Conservation (phyloP, 129 eudicot genomes). For the Chrysanthemum makinoi region DNA sequence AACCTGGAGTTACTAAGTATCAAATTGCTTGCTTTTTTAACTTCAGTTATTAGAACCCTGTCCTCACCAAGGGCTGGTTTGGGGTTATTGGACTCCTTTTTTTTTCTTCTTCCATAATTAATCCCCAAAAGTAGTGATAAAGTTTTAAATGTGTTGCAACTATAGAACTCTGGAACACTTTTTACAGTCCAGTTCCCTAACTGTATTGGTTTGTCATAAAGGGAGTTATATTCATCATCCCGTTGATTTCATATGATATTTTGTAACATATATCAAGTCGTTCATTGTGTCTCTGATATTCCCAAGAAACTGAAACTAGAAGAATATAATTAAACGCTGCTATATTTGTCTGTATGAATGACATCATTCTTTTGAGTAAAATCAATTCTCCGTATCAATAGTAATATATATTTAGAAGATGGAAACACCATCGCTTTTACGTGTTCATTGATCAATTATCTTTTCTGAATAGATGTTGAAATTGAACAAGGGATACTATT, state of each 20-base stretch:
- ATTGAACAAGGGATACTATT: no score
- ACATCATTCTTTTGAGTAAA: background rate
- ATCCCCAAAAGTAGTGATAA: background rate
- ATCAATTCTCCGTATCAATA: background rate
- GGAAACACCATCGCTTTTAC: no score
- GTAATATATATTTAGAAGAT: background rate
- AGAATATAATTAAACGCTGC: background rate
- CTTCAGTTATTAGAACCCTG: background rate
- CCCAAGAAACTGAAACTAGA: background rate
- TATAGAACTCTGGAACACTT: background rate
- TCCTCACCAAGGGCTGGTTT: no score
- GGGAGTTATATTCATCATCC: background rate
- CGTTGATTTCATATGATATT: background rate
- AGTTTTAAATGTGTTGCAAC: background rate
- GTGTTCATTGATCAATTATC: no score
- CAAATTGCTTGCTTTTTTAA: background rate
- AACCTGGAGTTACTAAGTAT: background rate
- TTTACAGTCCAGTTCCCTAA: background rate
- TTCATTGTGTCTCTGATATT: background rate
- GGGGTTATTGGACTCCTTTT: no score
- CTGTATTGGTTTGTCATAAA: background rate
- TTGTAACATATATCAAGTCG: no score
- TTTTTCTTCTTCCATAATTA: no score
- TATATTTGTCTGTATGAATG: background rate
- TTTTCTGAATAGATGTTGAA: no score